Conservation (phyloP, 495 filamentous ascomycete species). For the Penicillium lividum region DNA sequence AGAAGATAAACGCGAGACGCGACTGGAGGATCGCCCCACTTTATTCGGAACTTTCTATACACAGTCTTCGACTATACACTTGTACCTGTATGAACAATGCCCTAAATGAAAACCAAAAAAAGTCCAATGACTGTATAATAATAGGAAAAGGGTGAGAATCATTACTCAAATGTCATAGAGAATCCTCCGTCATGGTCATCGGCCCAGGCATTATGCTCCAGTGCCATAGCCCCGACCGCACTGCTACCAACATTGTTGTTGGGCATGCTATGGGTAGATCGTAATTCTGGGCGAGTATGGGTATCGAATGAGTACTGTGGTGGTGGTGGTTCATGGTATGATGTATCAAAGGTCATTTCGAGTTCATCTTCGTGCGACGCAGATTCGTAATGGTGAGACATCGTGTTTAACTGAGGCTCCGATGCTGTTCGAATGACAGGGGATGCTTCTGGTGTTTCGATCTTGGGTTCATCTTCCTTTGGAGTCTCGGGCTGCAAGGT, state of each 20-base stretch:
- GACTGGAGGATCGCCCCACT: conserved; percentile 4
- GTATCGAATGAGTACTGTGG: conserved; percentile 21
- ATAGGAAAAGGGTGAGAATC: conserved; percentile 14
- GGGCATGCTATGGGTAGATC: conserved; percentile 43
- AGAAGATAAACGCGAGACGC: conserved; percentile 20
- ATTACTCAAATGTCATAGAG: conserved; percentile 59
- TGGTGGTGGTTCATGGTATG: conserved; percentile 48
- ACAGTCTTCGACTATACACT: conserved; percentile 13
- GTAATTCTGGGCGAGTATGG: conserved; percentile 40
- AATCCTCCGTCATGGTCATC: conserved; percentile 61
- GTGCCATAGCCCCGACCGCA: conserved; percentile 40
- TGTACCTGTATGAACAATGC: conserved; percentile 19
- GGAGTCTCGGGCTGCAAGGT: conserved; percentile 28
- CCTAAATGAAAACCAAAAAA: conserved; percentile 7
- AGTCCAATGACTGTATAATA: conserved; percentile 1
- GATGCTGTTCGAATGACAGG: conserved; percentile 34
- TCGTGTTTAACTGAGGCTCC: conserved; percentile 29
- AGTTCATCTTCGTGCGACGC: conserved; percentile 49
- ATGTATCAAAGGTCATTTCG: conserved; percentile 74
- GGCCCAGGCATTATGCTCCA: conserved; percentile 79
- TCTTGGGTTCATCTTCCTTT: conserved; percentile 32
- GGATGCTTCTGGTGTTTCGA: conserved; percentile 42
- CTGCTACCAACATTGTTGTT: conserved; percentile 23
- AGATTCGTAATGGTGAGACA: conserved; percentile 22
- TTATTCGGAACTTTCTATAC: conserved; percentile 2